Percentiles rank a stretch among this genome's conserved stretches.
Evolutionary conservation across 139 green algal species (phyloP).

Genomic region (Micromonas commoda): DNA sequence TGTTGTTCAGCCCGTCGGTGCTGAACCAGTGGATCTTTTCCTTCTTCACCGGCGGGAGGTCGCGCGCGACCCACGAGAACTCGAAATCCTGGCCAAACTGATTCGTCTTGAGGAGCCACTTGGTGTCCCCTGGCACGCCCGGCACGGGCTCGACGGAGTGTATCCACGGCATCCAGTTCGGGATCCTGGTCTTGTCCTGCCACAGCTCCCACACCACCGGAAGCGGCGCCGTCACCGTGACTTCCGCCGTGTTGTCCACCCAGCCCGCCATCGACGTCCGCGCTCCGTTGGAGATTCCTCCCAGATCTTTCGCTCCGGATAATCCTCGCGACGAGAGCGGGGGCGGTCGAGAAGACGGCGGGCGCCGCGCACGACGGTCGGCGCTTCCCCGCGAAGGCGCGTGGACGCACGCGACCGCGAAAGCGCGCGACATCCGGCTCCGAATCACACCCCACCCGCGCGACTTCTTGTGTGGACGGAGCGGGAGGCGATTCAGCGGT

Average conservation of each 20-base stretch:
- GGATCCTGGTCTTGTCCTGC: constrained; percentile 74
- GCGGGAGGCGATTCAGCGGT: too few species aligned
- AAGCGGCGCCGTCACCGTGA: constrained; percentile 60
- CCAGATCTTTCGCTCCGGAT: too few species aligned
- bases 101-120: constrained; percentile 73
- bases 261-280: too few species aligned
- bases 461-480: too few species aligned
- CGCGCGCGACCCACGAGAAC: constrained; percentile 76
- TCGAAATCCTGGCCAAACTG: constrained; percentile 76
- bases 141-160: constrained; percentile 57
- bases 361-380: too few species aligned
- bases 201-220: constrained; percentile 65
- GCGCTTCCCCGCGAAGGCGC: too few species aligned
- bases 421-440: too few species aligned
- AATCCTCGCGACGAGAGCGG: too few species aligned
- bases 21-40: constrained; percentile 77
- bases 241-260: constrained; percentile 38
- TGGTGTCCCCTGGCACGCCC: constrained; percentile 57
- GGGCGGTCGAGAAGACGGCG: too few species aligned
- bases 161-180: constrained; percentile 89
- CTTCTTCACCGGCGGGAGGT: constrained; percentile 67
- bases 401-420: too few species aligned
- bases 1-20: not conserved
- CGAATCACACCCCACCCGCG: too few species aligned
- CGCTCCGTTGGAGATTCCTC: too few species aligned